Evolutionary conservation across 257 asterid species (phyloP).

Genomic region (Plantago ovata): DNA sequence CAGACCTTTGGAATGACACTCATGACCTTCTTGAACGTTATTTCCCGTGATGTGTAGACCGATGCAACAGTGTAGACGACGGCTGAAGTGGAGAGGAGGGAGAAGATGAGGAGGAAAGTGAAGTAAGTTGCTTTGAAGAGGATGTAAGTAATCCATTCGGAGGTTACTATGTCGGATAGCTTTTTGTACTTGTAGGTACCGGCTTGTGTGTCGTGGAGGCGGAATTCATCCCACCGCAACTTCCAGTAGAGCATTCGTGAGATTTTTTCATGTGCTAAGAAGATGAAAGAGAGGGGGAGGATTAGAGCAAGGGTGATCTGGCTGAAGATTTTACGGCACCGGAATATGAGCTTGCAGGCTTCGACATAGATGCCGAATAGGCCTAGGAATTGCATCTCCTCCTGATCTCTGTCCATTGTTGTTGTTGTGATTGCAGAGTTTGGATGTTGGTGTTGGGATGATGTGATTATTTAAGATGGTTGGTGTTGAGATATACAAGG

Average conservation of each 20-base stretch:
- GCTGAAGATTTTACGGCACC: conserved; percentile 43
- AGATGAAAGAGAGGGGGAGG: conserved; percentile 57
- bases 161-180: conserved; percentile 29
- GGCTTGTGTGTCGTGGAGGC: conserved; percentile 10
- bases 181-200: conserved; percentile 19
- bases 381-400: conserved; percentile 57
- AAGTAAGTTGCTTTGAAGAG: conserved; percentile 34
- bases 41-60: conserved; percentile 39
- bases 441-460: too few species aligned
- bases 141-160: conserved; percentile 30
- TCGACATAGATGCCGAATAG: conserved; percentile 45
- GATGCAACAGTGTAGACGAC: conserved; percentile 59
- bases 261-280: conserved; percentile 42
- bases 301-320: conserved; percentile 53
- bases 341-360: conserved; percentile 46
- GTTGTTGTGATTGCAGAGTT: neutral
- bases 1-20: conserved; percentile 63
- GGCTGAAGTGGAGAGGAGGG: conserved; percentile 64
- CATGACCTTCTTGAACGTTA: conserved; percentile 40
- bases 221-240: conserved; percentile 25
- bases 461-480: too few species aligned
- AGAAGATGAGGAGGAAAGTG: conserved; percentile 36
- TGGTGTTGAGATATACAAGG: too few species aligned
- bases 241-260: conserved; percentile 28
- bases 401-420: conserved; percentile 64